Conservation (phyloP, 495 filamentous ascomycete species). For the Tuber brumale region DNA sequence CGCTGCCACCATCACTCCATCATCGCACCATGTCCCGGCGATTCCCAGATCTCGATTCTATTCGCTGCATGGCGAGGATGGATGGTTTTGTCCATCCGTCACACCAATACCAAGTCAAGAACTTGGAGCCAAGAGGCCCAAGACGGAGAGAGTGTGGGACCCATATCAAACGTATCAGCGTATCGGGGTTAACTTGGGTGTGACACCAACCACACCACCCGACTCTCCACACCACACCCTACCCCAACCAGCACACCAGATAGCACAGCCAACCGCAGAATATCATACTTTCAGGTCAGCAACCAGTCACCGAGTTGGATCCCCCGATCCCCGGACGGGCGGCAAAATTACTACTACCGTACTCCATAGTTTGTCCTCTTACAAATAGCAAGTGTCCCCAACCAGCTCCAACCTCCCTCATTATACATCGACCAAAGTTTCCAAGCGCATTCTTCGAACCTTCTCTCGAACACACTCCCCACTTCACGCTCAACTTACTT, state of each 20-base stretch:
- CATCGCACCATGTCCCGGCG: neutral
- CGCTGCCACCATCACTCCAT: neutral
- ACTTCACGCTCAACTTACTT: neutral
- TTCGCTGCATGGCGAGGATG: too few species aligned
- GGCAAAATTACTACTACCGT: neutral
- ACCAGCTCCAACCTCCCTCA: neutral
- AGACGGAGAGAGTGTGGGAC: neutral
- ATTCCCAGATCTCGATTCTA: neutral
- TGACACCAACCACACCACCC: neutral
- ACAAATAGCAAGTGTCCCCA: neutral
- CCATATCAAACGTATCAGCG: neutral
- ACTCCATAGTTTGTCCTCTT: neutral
- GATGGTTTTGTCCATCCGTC: neutral
- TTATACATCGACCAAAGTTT: neutral
- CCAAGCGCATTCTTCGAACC: neutral
- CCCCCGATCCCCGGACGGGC: neutral
- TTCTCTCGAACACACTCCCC: neutral
- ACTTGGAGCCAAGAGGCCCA: neutral
- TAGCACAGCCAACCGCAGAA: neutral
- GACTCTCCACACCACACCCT: neutral
- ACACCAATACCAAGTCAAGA: neutral
- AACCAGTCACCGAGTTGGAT: neutral
- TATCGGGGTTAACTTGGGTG: neutral
- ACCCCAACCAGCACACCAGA: neutral
- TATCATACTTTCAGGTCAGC: too few species aligned